These are phyloP conservation scores for Cercospora zeina DNA, from an alignment of 2,329 filamentous ascomycete genomes.

Conservation along the genomic window DNA sequence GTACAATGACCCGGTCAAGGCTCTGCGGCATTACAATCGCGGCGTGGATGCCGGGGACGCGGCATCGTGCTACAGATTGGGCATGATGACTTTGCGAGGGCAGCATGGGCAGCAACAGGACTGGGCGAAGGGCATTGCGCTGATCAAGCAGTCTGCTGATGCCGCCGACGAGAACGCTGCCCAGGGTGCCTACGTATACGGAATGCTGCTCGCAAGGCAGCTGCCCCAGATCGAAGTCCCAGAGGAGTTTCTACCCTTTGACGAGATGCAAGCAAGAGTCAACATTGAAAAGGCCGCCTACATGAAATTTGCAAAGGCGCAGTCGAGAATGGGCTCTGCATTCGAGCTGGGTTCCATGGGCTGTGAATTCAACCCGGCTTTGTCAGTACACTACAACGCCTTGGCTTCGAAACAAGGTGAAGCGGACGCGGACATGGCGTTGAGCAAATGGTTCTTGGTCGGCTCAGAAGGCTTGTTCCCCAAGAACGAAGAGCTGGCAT, in stretches of 20 bases:
- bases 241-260: slow-evolving; percentile 66
- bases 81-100: slow-evolving; percentile 95
- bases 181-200: slow-evolving; percentile 84
- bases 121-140: slow-evolving; percentile 71
- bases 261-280: slow-evolving; percentile 71
- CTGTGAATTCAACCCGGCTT: slow-evolving; percentile 89
- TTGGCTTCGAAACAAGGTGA: slow-evolving; percentile 90
- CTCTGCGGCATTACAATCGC: slow-evolving; percentile 83
- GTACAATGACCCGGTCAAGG: slow-evolving; percentile 87
- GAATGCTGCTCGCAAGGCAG: slow-evolving; percentile 89
- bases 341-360: slow-evolving; percentile 92
- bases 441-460: slow-evolving; percentile 98
- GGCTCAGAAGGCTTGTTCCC: slow-evolving; percentile 88
- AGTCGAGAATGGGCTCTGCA: slow-evolving; percentile 94
- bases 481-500: slow-evolving; percentile 94
- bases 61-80: slow-evolving; percentile 80
- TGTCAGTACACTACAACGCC: slow-evolving; percentile 94
- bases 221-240: slow-evolving; percentile 88
- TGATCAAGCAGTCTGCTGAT: slow-evolving; percentile 80
- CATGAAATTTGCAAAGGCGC: slow-evolving; percentile 91
- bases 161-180: slow-evolving; percentile 94
- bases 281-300: slow-evolving; percentile 97
- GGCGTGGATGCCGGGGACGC: slow-evolving; percentile 82
- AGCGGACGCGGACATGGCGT: slow-evolving; percentile 88
- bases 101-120: slow-evolving; percentile 90